phyloP scores from a whole-genome alignment of 2,329 filamentous ascomycete genomes.

The Fusarium transvaalense region DNA sequence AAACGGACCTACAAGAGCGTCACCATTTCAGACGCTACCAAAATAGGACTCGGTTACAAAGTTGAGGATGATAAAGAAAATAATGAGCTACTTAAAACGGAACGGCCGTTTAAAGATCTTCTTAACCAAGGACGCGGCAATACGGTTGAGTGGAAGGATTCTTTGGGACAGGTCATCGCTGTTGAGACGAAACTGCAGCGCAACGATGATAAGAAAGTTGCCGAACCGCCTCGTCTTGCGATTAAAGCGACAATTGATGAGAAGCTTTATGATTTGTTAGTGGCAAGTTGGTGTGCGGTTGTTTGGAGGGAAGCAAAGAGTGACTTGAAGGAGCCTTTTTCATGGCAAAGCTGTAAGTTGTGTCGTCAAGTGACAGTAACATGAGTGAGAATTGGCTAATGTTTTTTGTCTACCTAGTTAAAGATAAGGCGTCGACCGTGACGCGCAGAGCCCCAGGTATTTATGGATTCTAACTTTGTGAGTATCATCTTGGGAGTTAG shows the following conservation, averaged over 20 bases:
- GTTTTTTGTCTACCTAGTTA: slow-evolving; percentile 20
- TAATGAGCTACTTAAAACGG: slow-evolving; percentile 42
- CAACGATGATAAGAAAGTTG: slow-evolving; percentile 29
- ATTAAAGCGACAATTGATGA: slow-evolving; percentile 40
- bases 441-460: not conserved
- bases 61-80: slow-evolving; percentile 13
- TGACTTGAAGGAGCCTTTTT: slow-evolving; percentile 41
- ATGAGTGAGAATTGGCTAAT: not conserved
- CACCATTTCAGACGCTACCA: slow-evolving; percentile 27
- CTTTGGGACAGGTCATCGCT: slow-evolving; percentile 39
- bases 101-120: slow-evolving; percentile 33
- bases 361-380: not conserved
- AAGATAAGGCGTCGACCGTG: slow-evolving; percentile 7
- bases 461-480: not conserved
- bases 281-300: slow-evolving; percentile 49
- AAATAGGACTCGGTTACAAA: slow-evolving; percentile 37
- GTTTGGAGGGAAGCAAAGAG: slow-evolving; percentile 47
- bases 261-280: slow-evolving; percentile 49
- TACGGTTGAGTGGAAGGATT: slow-evolving; percentile 45
- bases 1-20: slow-evolving; percentile 41
- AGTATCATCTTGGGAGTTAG: too few relatives aligned
- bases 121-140: slow-evolving; percentile 42
- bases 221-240: slow-evolving; percentile 41
- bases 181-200: slow-evolving; percentile 45
- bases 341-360: slow-evolving; percentile 46